A percentile compares a stretch with the other conserved stretches of the same genome.
Conservation (phyloP, 495 filamentous ascomycete species). For the Pyronema domesticum region DNA sequence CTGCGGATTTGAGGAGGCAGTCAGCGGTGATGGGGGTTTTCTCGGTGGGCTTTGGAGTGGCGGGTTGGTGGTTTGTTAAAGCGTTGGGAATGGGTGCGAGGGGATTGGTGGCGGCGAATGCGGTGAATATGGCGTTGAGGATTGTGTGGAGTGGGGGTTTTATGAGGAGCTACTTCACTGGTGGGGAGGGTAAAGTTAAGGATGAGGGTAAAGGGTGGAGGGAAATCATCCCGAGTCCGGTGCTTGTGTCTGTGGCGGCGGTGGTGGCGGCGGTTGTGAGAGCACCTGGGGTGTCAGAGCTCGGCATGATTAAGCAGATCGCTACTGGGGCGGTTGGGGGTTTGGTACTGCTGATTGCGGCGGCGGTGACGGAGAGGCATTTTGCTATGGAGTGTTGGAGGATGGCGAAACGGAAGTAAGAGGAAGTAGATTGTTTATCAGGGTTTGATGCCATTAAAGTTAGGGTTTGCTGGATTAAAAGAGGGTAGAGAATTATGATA, state of each 20-base stretch:
- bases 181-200: no score
- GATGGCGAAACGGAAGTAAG: no score
- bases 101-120: conserved; percentile 71
- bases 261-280: conserved; percentile 23
- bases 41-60: conserved; percentile 48
- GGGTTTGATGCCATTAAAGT: no score
- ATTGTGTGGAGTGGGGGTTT: conserved; percentile 65
- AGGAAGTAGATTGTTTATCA: no score
- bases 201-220: conserved; percentile 23
- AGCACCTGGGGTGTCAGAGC: conserved; percentile 3
- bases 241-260: conserved; percentile 25
- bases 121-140: conserved; percentile 66
- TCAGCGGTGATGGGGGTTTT: conserved; percentile 67
- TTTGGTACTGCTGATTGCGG: not conserved
- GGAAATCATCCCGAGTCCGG: conserved; percentile 13
- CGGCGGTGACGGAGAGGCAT: no score
- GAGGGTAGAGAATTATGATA: no score
- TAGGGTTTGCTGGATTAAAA: no score
- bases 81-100: conserved; percentile 48
- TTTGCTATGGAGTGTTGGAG: no score
- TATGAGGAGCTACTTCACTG: conserved; percentile 43
- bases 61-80: conserved; percentile 52
- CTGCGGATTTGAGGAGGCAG: conserved; percentile 52
- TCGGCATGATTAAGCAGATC: not conserved
- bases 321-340: not conserved